A percentile compares a stretch with the other conserved stretches of the same genome.
phyloP scores from a whole-genome alignment of 257 asterid species.

The Solanum verrucosum region DNA sequence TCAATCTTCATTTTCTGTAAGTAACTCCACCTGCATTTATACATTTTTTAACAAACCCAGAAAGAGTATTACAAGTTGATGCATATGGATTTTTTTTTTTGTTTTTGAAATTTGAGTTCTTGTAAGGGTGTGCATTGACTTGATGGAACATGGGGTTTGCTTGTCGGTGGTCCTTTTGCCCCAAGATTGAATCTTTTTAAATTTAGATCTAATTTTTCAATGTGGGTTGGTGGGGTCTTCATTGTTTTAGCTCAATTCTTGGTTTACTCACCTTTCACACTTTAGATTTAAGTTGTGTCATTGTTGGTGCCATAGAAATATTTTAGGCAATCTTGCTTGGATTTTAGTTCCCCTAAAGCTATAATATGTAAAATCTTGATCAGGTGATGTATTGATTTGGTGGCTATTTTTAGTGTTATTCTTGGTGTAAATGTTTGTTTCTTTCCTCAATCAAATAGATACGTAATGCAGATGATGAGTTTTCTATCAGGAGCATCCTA shows the following conservation, averaged over 20 bases:
- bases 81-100: background rate
- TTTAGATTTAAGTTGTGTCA: background rate
- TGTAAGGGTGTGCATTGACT: background rate
- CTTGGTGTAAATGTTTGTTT: background rate
- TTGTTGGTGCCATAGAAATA: background rate
- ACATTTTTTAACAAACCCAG: constrained; percentile 7
- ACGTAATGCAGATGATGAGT: background rate
- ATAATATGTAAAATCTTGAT: background rate
- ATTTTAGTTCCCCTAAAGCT: background rate
- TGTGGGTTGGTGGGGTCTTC: background rate
- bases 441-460: background rate
- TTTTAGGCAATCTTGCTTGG: background rate
- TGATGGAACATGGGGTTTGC: background rate
- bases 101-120: background rate
- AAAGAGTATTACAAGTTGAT: constrained; percentile 1
- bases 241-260: background rate
- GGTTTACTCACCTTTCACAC: background rate
- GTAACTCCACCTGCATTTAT: constrained; percentile 10
- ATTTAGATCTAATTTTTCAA: constrained; percentile 55
- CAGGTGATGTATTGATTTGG: background rate
- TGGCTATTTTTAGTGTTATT: background rate
- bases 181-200: background rate
- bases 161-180: constrained; percentile 18
- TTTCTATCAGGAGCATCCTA: background rate
- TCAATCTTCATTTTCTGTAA: constrained; percentile 29